Conservation (phyloP, 306 rosid genomes). For the Trifolium pratense region DNA sequence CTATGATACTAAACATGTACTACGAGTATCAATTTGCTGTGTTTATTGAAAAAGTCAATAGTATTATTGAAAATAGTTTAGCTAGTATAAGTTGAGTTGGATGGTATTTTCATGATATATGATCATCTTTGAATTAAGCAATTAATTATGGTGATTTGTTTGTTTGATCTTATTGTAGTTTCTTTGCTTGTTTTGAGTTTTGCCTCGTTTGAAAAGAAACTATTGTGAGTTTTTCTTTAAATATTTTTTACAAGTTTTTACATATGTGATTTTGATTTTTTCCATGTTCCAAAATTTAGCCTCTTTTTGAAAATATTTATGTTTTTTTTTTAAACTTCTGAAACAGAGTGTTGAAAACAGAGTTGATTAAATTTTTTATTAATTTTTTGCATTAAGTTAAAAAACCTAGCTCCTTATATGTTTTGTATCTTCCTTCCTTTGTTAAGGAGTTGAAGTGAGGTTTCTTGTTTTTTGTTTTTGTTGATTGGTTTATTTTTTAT, state of each 20-base stretch:
- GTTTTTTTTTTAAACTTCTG: neutral
- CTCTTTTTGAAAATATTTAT: neutral
- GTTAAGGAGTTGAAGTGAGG: neutral
- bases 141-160: neutral
- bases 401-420: no score
- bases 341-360: conserved; percentile 33
- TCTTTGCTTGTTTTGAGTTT: neutral
- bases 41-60: neutral
- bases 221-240: neutral
- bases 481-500: neutral
- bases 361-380: neutral
- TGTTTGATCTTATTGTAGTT: neutral
- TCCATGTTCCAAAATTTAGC: neutral
- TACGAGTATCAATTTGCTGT: no score
- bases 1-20: no score
- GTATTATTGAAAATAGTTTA: no score
- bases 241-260: neutral
- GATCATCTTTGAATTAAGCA: neutral
- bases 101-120: no score
- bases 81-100: no score
- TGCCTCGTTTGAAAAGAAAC: neutral
- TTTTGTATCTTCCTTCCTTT: no score
- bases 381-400: neutral
- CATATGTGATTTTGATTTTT: neutral
- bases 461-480: neutral